Percentiles rank a stretch among this genome's conserved stretches.
Conservation (phyloP, 1,139 yeast genomes). For the Blastobotrys ciferrii region DNA sequence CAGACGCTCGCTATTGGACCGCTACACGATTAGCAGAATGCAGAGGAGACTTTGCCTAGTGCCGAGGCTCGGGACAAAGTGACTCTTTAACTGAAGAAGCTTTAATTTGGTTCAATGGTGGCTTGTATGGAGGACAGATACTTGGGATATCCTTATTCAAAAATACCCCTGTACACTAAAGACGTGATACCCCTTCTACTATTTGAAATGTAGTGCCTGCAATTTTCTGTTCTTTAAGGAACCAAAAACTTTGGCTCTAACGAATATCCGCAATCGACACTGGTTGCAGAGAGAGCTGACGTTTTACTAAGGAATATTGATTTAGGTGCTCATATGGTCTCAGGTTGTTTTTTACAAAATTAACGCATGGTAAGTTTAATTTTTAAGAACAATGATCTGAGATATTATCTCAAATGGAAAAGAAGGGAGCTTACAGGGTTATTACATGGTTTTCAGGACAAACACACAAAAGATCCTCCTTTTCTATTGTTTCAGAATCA, state of each 20-base stretch:
- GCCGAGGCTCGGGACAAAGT: no score
- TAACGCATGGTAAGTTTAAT: neutral
- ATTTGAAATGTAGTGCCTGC: neutral
- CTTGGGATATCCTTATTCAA: neutral
- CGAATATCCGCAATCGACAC: no score
- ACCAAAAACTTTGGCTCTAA: conserved; percentile 7
- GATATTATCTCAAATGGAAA: conserved; percentile 1
- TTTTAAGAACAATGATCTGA: neutral
- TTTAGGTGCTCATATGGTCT: neutral
- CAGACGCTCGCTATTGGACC: no score
- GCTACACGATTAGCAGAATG: no score
- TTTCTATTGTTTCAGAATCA: neutral
- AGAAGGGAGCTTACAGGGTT: conserved; percentile 5
- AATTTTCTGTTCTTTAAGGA: neutral
- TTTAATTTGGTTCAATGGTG: no score
- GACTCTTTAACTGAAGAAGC: no score
- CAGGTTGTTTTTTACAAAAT: conserved; percentile 4
- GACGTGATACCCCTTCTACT: neutral
- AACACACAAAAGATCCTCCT: neutral
- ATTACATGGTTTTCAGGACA: neutral
- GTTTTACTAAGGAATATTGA: neutral
- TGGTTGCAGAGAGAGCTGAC: neutral
- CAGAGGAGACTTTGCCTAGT: no score
- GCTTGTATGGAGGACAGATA: neutral
- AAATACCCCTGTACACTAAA: neutral